These are phyloP conservation scores for Citrullus mucosospermus DNA, from an alignment of 306 rosid species.

Conservation along the genomic window DNA sequence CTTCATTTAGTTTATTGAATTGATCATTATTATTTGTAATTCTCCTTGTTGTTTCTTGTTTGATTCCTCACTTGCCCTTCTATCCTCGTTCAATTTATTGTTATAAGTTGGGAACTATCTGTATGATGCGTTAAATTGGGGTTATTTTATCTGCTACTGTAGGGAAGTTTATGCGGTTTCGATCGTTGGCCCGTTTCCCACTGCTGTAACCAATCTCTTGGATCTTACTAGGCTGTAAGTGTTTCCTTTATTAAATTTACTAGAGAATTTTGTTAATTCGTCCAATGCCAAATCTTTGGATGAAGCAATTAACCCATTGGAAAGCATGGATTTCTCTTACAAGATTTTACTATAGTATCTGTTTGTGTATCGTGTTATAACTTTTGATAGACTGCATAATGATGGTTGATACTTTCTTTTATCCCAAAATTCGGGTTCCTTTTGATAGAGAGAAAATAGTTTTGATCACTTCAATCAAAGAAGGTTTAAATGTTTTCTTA, in stretches of 20 bases:
- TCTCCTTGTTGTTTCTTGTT: neutral
- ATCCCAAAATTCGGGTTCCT: neutral
- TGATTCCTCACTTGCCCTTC: neutral
- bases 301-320: neutral
- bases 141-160: constrained; percentile 10
- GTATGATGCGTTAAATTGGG: neutral
- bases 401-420: neutral
- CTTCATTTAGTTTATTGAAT: neutral
- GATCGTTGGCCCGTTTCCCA: constrained; percentile 96
- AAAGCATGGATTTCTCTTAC: neutral
- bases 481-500: neutral
- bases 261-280: neutral
- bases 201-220: constrained; percentile 93
- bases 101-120: neutral
- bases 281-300: neutral
- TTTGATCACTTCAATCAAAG: neutral
- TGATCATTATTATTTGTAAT: neutral
- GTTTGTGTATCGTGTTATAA: neutral
- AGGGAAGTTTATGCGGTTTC: constrained; percentile 99
- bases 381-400: neutral
- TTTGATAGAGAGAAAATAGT: neutral
- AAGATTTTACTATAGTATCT: neutral
- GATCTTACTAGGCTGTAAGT: constrained; percentile 94
- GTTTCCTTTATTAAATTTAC: neutral
- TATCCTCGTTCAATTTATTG: neutral